Conservation (phyloP, 805 yeast genomes). For the Tetrapisispora iriomotensis region DNA sequence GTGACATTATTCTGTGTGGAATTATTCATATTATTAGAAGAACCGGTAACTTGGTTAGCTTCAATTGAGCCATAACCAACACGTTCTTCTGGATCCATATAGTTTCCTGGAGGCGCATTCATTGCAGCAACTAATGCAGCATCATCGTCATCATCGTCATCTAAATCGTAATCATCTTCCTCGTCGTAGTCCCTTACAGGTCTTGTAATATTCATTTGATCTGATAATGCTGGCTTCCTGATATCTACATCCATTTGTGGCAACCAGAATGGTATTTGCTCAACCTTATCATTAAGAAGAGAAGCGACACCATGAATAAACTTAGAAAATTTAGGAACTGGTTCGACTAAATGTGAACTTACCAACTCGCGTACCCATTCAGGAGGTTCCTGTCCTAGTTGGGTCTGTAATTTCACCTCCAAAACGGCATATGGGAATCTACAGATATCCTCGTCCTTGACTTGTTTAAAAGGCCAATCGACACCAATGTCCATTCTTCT, state of each 20-base stretch:
- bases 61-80: slow-evolving; percentile 39
- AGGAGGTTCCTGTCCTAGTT: slow-evolving; percentile 98
- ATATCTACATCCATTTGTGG: slow-evolving; percentile 97
- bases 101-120: slow-evolving; percentile 40
- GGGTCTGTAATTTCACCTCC: slow-evolving; percentile 96
- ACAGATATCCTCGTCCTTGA: slow-evolving; percentile 76
- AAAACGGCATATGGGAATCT: slow-evolving; percentile 95
- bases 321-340: slow-evolving; percentile 95
- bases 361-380: slow-evolving; percentile 93
- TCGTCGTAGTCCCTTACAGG: slow-evolving; percentile 22
- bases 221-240: slow-evolving; percentile 59
- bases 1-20: not conserved
- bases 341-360: slow-evolving; percentile 88
- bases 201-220: slow-evolving; percentile 37
- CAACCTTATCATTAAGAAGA: slow-evolving; percentile 73
- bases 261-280: slow-evolving; percentile 89
- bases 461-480: slow-evolving; percentile 86
- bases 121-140: slow-evolving; percentile 23
- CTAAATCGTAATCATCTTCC: slow-evolving; percentile 26
- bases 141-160: slow-evolving; percentile 30
- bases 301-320: slow-evolving; percentile 95
- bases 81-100: slow-evolving; percentile 62
- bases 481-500: slow-evolving; percentile 98
- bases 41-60: slow-evolving; percentile 2
- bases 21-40: not conserved